Evolutionary conservation across 495 filamentous ascomycete genomes (phyloP), one percentile per base, ranked within the genome.

Genomic region (Daldinia caldariorum): DNA sequence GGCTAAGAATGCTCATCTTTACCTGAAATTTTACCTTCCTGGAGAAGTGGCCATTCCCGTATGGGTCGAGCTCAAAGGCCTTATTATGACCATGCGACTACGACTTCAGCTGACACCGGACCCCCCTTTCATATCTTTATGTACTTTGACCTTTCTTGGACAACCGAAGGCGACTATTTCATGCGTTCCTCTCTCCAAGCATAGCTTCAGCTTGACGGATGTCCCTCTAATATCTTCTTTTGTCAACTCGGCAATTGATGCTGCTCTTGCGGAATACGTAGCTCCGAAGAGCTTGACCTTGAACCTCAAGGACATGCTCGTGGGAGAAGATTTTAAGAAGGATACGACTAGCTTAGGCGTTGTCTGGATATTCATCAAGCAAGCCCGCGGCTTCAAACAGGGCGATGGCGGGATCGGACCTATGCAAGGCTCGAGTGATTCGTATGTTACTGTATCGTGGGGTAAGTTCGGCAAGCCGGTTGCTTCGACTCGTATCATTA

Each of bases 251-350:
- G 85, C 90, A 3, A 88, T 92, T 61, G 88, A 91, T 64, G 88
- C 90, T 10, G 89, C 90, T 1, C 81, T 90, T 50, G 85, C 87
- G 1, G 86, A 90, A 66, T 92, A 91, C 66, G 90, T 92, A 5
- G 90, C 90, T 1, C 90, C 90, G 1, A 91, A 91, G 76, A 90
- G 87, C 38, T 80, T 91, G 51, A 91, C 90, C 0, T 78, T 93
- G 4, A 87, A 92, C 72, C 77, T 93, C 18, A 90, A 91, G 73
- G 88, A 90, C 62, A 91, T 93, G 87, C 78, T 93, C 0, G 81
- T 90, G 1, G 90, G 90, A 22, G 90, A 91, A 54, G 90, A 92
- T 67, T 91, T 89, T 77, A 93, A 92, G 76, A 91, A 90, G 74
- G 89, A 92, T 66, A 89, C 89, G 3, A 73, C 78, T 37, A 81